Evolutionary conservation across 2,329 filamentous ascomycete species (phyloP).

Genomic region (Colletotrichum navitas): DNA sequence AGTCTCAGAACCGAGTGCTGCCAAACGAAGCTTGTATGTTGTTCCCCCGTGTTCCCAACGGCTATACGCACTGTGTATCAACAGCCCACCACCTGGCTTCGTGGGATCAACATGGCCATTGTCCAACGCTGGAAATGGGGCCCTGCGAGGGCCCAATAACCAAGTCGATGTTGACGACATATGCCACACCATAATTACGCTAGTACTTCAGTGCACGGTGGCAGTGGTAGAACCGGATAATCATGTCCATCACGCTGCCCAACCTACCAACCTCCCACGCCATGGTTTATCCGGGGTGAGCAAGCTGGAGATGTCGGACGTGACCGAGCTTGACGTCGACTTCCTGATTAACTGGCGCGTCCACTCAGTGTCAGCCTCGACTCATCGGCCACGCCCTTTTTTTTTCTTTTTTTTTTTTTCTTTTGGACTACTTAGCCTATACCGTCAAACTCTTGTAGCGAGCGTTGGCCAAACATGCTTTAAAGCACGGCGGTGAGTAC

Average conservation of each 20-base stretch:
- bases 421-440: neutral
- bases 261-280: constrained; percentile 4
- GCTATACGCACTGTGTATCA: constrained; percentile 14
- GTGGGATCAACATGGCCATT: constrained; percentile 19
- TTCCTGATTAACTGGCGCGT: neutral
- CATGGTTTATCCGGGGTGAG: constrained; percentile 14
- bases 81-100: constrained; percentile 1
- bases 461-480: neutral
- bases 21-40: constrained; percentile 7
- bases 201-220: neutral
- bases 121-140: constrained; percentile 5
- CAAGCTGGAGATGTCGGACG: constrained; percentile 6
- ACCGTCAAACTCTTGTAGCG: neutral
- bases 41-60: neutral
- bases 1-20: neutral
- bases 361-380: constrained; percentile 17
- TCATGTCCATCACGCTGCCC: constrained; percentile 23
- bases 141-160: constrained; percentile 25
- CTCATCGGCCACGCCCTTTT: neutral
- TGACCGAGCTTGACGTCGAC: neutral
- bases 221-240: constrained; percentile 13
- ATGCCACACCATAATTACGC: neutral
- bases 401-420: neutral
- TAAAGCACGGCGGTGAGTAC: neutral
- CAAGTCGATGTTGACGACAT: neutral